A percentile compares a stretch with the other conserved stretches of the same genome.
phyloP scores from a whole-genome alignment of 1,139 yeast species.

The Lodderomyces theae region DNA sequence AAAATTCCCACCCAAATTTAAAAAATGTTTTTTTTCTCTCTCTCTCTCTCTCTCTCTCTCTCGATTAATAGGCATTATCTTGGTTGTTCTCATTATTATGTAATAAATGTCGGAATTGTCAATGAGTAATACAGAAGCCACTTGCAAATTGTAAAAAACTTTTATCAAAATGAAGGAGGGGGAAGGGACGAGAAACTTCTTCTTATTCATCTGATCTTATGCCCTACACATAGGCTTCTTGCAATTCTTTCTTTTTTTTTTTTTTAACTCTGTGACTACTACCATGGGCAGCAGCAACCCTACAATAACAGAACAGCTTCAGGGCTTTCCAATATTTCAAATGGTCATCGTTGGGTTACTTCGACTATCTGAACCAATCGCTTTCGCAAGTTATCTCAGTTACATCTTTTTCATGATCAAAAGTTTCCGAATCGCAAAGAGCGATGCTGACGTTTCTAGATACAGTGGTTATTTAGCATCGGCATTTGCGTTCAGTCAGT shows the following conservation, averaged over 20 bases:
- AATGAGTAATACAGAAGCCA: background rate
- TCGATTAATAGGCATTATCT: too few relatives aligned
- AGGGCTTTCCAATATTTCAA: slow-evolving; percentile 53
- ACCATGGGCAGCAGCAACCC: too few relatives aligned
- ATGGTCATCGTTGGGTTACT: slow-evolving; percentile 43
- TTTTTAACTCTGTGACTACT: too few relatives aligned
- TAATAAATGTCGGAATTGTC: background rate
- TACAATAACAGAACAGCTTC: slow-evolving; percentile 19
- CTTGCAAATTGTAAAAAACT: background rate
- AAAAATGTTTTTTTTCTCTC: too few relatives aligned
- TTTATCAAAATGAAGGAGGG: background rate
- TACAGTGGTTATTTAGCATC: slow-evolving; percentile 62
- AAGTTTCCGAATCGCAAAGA: slow-evolving; percentile 51
- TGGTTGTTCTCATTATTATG: background rate
- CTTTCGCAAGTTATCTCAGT: slow-evolving; percentile 63
- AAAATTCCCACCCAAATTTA: too few relatives aligned
- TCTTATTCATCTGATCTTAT: too few relatives aligned
- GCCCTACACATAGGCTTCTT: too few relatives aligned
- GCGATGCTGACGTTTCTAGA: slow-evolving; percentile 50
- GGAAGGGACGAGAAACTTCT: too few relatives aligned
- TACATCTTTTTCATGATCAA: slow-evolving; percentile 63
- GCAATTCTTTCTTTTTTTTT: background rate
- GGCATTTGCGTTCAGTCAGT: slow-evolving; percentile 53
- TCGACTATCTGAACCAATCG: slow-evolving; percentile 59
- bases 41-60: too few relatives aligned